Conservation (phyloP, 139 green algal species). For the Chlorella sp. region DNA sequence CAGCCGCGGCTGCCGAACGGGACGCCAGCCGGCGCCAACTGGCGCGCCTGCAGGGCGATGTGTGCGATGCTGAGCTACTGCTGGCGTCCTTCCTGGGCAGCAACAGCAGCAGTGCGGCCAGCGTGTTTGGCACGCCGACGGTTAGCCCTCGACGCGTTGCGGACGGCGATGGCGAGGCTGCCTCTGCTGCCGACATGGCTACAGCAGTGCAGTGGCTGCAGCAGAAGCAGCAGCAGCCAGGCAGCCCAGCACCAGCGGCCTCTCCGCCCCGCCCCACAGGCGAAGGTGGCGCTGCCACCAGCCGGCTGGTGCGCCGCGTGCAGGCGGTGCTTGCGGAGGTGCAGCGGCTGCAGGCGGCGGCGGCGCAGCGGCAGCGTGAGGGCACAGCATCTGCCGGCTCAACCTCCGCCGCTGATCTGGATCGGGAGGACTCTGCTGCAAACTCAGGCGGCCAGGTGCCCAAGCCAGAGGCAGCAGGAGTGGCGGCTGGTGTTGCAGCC, state of each 20-base stretch:
- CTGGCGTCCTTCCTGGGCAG: slow-evolving; percentile 16
- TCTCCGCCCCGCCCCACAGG: too few species aligned
- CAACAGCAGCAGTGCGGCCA: slow-evolving; percentile 12
- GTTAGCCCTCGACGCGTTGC: slow-evolving; percentile 1
- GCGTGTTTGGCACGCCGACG: not conserved
- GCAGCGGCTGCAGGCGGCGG: slow-evolving; percentile 28
- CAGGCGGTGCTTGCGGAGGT: slow-evolving; percentile 5
- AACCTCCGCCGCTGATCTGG: not conserved
- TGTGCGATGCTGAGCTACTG: slow-evolving; percentile 25
- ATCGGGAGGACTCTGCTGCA: not conserved
- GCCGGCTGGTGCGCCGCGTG: slow-evolving; percentile 10
- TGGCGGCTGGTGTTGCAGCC: not conserved
- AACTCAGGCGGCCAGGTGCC: not conserved
- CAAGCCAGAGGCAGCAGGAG: not conserved
- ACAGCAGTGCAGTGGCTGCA: slow-evolving; percentile 23
- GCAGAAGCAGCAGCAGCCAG: slow-evolving; percentile 23
- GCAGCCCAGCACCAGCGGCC: not conserved
- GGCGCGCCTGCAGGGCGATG: slow-evolving; percentile 19
- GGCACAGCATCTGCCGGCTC: not conserved
- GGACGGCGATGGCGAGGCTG: not conserved
- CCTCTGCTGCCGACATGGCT: not conserved
- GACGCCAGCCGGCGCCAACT: not conserved
- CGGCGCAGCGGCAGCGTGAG: not conserved
- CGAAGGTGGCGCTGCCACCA: not conserved
- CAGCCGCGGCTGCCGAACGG: not conserved